Evolutionary conservation across 805 yeast species (phyloP).

Genomic region (Nakazawaea holstii): DNA sequence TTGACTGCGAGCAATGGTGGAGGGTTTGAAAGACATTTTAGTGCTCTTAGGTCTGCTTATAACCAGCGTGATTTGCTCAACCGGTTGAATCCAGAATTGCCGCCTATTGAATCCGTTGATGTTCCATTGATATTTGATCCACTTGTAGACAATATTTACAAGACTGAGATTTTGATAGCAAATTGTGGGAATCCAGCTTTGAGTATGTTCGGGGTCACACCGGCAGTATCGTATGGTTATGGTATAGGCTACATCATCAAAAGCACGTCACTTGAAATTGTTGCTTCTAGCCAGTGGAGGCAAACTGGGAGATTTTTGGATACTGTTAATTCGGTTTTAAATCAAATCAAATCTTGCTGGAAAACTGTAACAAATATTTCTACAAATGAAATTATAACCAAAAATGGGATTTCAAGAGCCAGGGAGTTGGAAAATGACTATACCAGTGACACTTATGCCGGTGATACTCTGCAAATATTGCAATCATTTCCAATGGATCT

Average conservation of each 20-base stretch:
- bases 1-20: constrained; percentile 50
- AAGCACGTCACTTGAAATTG: constrained; percentile 42
- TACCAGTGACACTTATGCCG: neutral
- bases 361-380: constrained; percentile 10
- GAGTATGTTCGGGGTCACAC: constrained; percentile 55
- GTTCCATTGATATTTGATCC: constrained; percentile 44
- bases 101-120: constrained; percentile 22
- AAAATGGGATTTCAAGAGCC: constrained; percentile 9
- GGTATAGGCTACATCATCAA: constrained; percentile 53
- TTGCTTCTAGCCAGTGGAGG: constrained; percentile 56
- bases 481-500: constrained; percentile 27
- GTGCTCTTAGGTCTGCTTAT: constrained; percentile 55
- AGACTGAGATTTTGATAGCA: constrained; percentile 34
- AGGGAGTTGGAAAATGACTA: constrained; percentile 4
- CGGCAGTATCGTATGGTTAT: constrained; percentile 52
- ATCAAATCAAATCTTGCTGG: constrained; percentile 37
- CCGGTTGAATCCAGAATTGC: constrained; percentile 36
- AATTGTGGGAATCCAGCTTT: constrained; percentile 60
- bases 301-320: constrained; percentile 52
- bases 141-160: constrained; percentile 26
- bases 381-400: neutral
- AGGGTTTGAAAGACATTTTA: constrained; percentile 71
- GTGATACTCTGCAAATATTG: constrained; percentile 19
- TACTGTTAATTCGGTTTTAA: constrained; percentile 44
- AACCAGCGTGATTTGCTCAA: constrained; percentile 42